Evolutionary conservation across 148 eudicot species (phyloP).

Genomic region (Rhododendron vialii): DNA sequence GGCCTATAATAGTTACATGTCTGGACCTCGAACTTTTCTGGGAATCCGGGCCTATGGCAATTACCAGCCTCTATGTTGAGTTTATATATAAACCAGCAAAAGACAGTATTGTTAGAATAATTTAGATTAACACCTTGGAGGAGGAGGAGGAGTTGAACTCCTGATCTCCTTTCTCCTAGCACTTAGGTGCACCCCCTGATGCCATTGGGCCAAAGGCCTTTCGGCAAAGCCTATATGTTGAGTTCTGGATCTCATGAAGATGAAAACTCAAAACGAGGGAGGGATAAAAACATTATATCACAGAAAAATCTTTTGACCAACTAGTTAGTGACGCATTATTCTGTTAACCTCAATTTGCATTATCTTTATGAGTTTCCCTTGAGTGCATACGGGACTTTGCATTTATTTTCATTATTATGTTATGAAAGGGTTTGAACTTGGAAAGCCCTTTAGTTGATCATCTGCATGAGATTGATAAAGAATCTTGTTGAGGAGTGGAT

Average conservation of each 20-base stretch:
- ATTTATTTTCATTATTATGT: no score
- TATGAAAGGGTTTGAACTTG: neutral
- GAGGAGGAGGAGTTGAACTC: neutral
- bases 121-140: neutral
- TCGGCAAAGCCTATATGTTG: neutral
- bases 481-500: neutral
- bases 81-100: no score
- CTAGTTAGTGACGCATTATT: neutral
- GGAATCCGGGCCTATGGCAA: neutral
- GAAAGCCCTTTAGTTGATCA: neutral
- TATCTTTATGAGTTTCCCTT: neutral
- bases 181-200: neutral
- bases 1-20: neutral
- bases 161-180: neutral
- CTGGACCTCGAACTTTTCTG: neutral
- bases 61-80: neutral
- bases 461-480: neutral
- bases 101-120: neutral
- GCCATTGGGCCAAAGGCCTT: neutral
- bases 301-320: neutral
- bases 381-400: neutral
- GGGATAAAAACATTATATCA: neutral
- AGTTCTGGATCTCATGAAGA: neutral
- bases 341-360: slow-evolving; percentile 5
- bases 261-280: neutral